Evolutionary conservation across 1,284 basidiomycete species (phyloP).

Genomic region (Boletellus deceptivus): DNA sequence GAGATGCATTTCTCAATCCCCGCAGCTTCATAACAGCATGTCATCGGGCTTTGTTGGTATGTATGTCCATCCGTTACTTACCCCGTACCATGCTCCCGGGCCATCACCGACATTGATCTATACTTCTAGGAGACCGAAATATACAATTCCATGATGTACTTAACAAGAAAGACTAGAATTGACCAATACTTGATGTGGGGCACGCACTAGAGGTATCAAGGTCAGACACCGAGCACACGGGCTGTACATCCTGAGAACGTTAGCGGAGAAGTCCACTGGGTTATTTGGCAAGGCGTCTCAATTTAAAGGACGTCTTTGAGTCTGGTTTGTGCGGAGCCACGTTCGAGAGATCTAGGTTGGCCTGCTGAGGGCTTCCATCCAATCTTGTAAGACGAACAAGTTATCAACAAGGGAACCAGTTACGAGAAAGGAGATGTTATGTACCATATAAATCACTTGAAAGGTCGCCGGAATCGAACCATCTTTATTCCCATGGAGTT

Average conservation of each 20-base stretch:
- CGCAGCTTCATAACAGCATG: no score
- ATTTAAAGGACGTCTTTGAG: constrained; percentile 76
- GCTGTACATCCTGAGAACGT: neutral
- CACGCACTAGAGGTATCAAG: neutral
- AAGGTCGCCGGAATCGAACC: constrained; percentile 93
- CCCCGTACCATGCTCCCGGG: no score
- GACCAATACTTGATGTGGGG: no score
- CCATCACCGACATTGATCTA: no score
- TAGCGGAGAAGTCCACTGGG: neutral
- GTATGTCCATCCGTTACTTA: no score
- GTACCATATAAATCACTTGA: constrained; percentile 90
- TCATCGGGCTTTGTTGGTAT: neutral
- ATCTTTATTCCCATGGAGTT: constrained; percentile 81
- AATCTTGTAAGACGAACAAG: constrained; percentile 60
- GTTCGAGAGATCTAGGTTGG: constrained; percentile 82
- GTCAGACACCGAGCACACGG: constrained; percentile 1
- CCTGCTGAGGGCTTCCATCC: constrained; percentile 94
- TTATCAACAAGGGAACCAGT: neutral
- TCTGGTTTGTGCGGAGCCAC: constrained; percentile 81
- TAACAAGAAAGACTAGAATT: neutral
- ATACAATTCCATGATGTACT: no score
- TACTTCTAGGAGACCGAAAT: no score
- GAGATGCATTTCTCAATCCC: no score
- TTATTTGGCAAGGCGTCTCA: no score
- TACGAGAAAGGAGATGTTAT: constrained; percentile 20